phyloP scores from a whole-genome alignment of 139 green algal species.

The Coccomyxa sp. region DNA sequence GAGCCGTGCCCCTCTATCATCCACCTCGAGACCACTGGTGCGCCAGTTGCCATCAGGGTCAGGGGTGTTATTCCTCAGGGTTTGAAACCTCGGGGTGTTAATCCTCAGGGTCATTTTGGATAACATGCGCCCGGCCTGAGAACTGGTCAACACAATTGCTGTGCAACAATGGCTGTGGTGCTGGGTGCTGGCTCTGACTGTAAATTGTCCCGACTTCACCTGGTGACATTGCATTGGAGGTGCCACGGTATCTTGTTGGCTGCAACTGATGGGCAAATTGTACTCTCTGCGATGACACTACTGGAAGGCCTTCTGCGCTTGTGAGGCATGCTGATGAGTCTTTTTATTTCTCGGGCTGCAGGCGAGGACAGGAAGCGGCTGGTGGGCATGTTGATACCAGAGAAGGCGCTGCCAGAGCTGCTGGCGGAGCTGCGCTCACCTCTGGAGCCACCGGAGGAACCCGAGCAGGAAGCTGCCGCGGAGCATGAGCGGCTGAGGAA shows the following conservation, averaged over 20 bases:
- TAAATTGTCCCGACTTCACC: not conserved
- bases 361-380: conserved; percentile 31
- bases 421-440: conserved; percentile 11
- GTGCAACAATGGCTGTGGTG: too few relatives aligned
- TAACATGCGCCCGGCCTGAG: not conserved
- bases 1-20: not conserved
- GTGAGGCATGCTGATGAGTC: not conserved
- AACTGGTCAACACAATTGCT: not conserved
- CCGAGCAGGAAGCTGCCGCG: too few relatives aligned
- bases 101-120: too few relatives aligned
- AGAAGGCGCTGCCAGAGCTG: conserved; percentile 23
- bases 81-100: too few relatives aligned
- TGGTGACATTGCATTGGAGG: not conserved
- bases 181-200: too few relatives aligned
- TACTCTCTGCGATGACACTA: too few relatives aligned
- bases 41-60: conserved; percentile 2
- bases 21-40: conserved; percentile 40
- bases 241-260: not conserved
- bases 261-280: too few relatives aligned
- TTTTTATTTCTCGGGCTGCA: not conserved
- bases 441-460: too few relatives aligned
- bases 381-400: conserved; percentile 43
- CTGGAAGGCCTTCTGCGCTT: too few relatives aligned
- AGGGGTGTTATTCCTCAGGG: not conserved
- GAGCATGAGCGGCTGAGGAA: too few relatives aligned